Evolutionary conservation across 495 filamentous ascomycete species (phyloP).

Genomic region (Trichoderma asperelloides): DNA sequence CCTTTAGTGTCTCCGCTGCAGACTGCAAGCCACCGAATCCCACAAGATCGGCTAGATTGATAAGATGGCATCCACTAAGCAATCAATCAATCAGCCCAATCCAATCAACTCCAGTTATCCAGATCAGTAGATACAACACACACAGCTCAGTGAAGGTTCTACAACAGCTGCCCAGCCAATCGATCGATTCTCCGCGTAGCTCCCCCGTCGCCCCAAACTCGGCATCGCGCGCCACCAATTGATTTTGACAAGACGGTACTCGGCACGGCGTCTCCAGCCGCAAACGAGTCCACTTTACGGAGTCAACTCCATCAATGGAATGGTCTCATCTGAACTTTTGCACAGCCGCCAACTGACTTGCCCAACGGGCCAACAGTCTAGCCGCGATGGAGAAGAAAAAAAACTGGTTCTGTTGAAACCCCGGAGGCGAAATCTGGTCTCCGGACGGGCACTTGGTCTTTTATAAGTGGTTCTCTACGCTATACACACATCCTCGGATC

Average conservation of each 20-base stretch:
- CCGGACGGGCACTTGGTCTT: background rate
- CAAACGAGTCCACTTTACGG: background rate
- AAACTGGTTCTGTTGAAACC: background rate
- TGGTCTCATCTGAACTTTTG: background rate
- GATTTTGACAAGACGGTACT: slow-evolving; percentile 2
- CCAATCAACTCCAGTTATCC: no score
- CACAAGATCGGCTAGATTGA: background rate
- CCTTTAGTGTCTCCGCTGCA: no score
- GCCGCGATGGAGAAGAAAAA: background rate
- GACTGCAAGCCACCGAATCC: no score
- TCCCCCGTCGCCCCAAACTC: background rate
- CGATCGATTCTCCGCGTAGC: background rate
- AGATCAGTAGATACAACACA: no score
- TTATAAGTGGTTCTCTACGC: no score
- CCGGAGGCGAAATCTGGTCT: background rate
- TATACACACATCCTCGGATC: no score
- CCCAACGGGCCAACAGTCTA: background rate
- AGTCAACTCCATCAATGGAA: background rate
- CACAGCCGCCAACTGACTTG: background rate
- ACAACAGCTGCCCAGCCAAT: background rate
- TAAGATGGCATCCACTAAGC: background rate
- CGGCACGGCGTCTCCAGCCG: background rate
- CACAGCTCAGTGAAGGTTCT: background rate
- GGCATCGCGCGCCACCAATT: background rate
- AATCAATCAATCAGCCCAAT: no score